Base-by-base conservation (phyloP, 371 early-diverging fungal genomes). In the Mortierella sp. region DNA sequence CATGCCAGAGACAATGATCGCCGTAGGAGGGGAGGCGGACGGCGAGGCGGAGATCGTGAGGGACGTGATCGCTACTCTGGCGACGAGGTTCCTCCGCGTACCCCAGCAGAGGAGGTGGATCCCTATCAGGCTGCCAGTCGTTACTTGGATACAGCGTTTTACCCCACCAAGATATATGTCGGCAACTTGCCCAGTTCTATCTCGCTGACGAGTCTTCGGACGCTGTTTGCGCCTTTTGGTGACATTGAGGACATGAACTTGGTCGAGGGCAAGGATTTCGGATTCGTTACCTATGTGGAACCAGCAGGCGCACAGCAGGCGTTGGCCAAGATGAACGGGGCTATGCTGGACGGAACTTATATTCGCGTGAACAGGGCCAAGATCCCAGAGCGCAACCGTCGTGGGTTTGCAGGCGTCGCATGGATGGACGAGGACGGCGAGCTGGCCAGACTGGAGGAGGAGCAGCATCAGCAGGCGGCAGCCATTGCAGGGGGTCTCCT, bases 351-450 rank as follows among this genome's bases (percentile, higher is more conserved):
- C 16, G 82, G 88, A 0, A 84, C 80, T 31, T 82, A 76, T 43
- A 91, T 91, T 43, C 88, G 88, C 84, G 91, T 91, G 64, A 91
- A 91, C 55, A 89, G 91, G 29, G 91, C 91, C 26, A 91, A 89
- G 71, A 89, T 91, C 73, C 91, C 91, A 29, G 91, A 91, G 73
- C 78, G 91, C 61, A 91, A 91, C 50, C 89, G 89, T 22, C 86
- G 88, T 65, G 91, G 91, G 10, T 91, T 91, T 83, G 91, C 90
- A 58, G 90, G 90, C 52, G 86, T 91, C 19, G 90, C 90, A 44
- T 91, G 91, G 91, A 89, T 87, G 73, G 91, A 91, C 39, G 90
- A 91, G 70, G 88, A 87, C 83, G 82, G 82, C 29, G 82, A 81
- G 47, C 48, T 81, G 48, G 82, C 82, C 6, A 73, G 68, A 19